These are phyloP conservation scores for Didymella glomerata DNA, from an alignment of 2,329 filamentous ascomycete genomes.

Conservation along the genomic window DNA sequence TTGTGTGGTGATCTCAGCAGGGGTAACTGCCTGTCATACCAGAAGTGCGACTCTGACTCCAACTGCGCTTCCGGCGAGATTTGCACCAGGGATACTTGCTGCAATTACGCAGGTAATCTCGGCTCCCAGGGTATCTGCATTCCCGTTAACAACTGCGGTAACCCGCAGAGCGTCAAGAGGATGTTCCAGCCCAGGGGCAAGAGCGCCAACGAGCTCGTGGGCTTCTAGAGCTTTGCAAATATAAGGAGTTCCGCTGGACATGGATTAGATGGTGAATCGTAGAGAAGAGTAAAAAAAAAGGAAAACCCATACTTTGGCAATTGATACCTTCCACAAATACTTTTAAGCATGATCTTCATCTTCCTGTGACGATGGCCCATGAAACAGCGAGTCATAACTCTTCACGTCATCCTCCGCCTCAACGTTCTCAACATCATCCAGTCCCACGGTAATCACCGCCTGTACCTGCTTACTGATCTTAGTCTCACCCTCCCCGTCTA, in stretches of 20 bases:
- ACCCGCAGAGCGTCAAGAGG: constrained; percentile 1
- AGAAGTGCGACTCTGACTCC: background rate
- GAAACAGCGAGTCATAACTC: background rate
- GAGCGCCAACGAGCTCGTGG: too few species aligned
- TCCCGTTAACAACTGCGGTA: constrained; percentile 3
- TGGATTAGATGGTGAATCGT: too few species aligned
- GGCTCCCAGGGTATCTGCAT: constrained; percentile 20
- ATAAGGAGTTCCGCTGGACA: too few species aligned
- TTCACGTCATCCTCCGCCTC: background rate
- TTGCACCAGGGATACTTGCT: constrained; percentile 18
- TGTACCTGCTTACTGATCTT: background rate
- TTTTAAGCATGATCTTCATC: too few species aligned
- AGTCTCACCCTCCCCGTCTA: background rate
- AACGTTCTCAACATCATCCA: background rate
- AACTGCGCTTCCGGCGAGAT: constrained; percentile 8
- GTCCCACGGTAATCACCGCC: background rate
- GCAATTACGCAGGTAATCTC: too few species aligned
- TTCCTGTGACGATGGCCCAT: background rate
- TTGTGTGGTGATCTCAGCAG: constrained; percentile 2
- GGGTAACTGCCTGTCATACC: background rate
- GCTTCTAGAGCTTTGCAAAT: too few species aligned
- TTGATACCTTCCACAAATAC: too few species aligned
- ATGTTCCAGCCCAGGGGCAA: constrained; percentile 11
- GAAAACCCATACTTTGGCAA: constrained; percentile 11
- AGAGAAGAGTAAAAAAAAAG: too few species aligned